Conservation (phyloP, 495 filamentous ascomycete species). For the Aspergillus conjunctus region DNA sequence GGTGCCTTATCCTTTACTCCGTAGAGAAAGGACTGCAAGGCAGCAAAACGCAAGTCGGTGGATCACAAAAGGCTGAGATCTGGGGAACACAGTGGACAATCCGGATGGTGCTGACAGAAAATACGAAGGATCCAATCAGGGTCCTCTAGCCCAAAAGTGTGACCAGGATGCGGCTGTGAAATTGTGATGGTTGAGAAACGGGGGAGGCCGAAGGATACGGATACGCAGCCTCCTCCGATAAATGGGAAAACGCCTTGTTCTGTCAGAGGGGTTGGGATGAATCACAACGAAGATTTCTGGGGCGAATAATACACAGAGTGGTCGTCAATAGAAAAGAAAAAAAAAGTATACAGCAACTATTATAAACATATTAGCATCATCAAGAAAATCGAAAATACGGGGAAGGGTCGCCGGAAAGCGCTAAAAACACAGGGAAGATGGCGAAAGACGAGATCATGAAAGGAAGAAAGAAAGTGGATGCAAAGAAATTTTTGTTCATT, state of each 20-base stretch:
- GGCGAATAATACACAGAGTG: neutral
- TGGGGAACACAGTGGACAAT: slow-evolving; percentile 21
- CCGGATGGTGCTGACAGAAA: slow-evolving; percentile 2
- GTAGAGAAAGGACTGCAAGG: slow-evolving; percentile 1
- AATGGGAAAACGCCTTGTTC: neutral
- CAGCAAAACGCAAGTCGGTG: slow-evolving; percentile 19
- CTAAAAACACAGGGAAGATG: slow-evolving; percentile 6
- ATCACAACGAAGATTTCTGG: neutral
- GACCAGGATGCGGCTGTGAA: slow-evolving; percentile 4
- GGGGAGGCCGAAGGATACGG: neutral
- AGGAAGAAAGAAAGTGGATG: slow-evolving; percentile 30
- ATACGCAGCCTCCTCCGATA: slow-evolving; percentile 1
- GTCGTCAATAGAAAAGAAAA: neutral
- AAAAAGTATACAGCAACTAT: neutral
- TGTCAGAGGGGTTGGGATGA: neutral
- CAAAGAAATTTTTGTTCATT: slow-evolving; percentile 47
- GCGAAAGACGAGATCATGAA: slow-evolving; percentile 25
- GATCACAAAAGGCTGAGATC: slow-evolving; percentile 28
- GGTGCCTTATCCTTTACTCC: neutral
- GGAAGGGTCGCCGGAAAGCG: neutral
- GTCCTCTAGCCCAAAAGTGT: slow-evolving; percentile 4
- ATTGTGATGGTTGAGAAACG: slow-evolving; percentile 9
- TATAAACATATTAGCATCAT: neutral
- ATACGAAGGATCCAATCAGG: slow-evolving; percentile 20
- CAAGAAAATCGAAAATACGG: neutral